phyloP scores from a whole-genome alignment of 305 asterid genomes.

The Withania somnifera region DNA sequence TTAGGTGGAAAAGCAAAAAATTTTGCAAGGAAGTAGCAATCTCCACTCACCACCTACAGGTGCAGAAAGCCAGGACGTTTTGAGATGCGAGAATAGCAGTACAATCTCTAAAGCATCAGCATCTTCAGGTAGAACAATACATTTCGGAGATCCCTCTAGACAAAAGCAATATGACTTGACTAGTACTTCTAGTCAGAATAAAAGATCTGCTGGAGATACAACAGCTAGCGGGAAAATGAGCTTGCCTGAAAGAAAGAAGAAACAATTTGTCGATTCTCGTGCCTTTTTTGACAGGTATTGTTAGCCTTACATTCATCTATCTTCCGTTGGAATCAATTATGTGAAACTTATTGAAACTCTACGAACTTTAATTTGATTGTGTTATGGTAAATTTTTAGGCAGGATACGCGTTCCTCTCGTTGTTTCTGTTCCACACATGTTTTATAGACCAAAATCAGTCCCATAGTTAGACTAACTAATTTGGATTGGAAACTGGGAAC shows the following conservation, averaged over 20 bases:
- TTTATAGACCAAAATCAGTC: neutral
- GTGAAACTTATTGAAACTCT: neutral
- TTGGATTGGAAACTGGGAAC: neutral
- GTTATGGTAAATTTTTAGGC: neutral
- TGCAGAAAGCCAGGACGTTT: slow-evolving; percentile 26
- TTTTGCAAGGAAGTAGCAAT: slow-evolving; percentile 47
- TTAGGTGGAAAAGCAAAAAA: slow-evolving; percentile 89
- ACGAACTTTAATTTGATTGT: neutral
- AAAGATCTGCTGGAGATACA: slow-evolving; percentile 18
- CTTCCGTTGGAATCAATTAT: neutral
- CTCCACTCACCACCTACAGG: slow-evolving; percentile 19
- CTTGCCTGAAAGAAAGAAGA: slow-evolving; percentile 41
- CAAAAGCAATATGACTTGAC: slow-evolving; percentile 23
- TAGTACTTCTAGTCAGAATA: slow-evolving; percentile 16
- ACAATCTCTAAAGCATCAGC: slow-evolving; percentile 21
- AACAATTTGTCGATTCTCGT: slow-evolving; percentile 30
- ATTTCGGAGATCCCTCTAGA: slow-evolving; percentile 13
- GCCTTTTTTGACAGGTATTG: slow-evolving; percentile 67
- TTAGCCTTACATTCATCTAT: slow-evolving; percentile 1
- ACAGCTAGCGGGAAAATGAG: slow-evolving; percentile 25
- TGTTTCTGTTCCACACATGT: neutral
- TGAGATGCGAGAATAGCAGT: slow-evolving; percentile 23
- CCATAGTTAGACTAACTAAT: neutral
- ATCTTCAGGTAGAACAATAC: slow-evolving; percentile 24
- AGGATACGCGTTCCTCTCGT: neutral